Conservation (phyloP, 2,329 filamentous ascomycete genomes). For the Setomelanomma holmii region DNA sequence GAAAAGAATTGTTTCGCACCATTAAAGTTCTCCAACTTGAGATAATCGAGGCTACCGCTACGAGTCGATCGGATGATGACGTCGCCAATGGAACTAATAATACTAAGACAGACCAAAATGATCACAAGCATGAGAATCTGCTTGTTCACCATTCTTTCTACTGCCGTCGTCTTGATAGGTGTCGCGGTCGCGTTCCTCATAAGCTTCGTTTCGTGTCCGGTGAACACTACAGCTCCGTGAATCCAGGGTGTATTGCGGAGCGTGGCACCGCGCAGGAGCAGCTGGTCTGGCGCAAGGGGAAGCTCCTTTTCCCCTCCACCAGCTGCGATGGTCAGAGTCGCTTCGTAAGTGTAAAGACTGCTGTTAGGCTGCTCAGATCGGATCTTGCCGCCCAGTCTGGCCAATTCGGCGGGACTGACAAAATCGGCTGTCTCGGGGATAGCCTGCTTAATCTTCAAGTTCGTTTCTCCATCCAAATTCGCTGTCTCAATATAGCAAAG, state of each 20-base stretch:
- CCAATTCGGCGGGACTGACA: slow-evolving; percentile 85
- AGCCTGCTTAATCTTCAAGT: slow-evolving; percentile 97
- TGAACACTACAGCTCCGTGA: slow-evolving; percentile 95
- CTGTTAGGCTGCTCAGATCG: slow-evolving; percentile 98
- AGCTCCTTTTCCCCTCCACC: slow-evolving; percentile 94
- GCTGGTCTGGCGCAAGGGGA: slow-evolving; percentile 86
- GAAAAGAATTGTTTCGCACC: slow-evolving; percentile 84
- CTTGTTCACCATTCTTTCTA: slow-evolving; percentile 91
- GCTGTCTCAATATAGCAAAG: slow-evolving; percentile 98
- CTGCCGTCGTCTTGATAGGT: slow-evolving; percentile 96
- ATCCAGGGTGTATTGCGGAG: slow-evolving; percentile 97
- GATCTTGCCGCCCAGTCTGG: slow-evolving; percentile 82
- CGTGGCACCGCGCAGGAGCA: slow-evolving; percentile 90
- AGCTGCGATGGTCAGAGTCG: slow-evolving; percentile 87
- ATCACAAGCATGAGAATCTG: slow-evolving; percentile 89
- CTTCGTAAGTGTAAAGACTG: slow-evolving; percentile 97
- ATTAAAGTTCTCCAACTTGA: slow-evolving; percentile 67
- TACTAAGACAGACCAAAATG: slow-evolving; percentile 82
- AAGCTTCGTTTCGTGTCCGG: slow-evolving; percentile 96
- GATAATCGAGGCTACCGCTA: slow-evolving; percentile 72
- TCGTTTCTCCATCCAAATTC: slow-evolving; percentile 96
- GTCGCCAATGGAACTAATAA: slow-evolving; percentile 91
- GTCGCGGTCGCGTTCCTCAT: slow-evolving; percentile 98
- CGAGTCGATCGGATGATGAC: slow-evolving; percentile 74
- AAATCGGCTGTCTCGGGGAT: slow-evolving; percentile 89